These are phyloP conservation scores for Naegleria gruberi DNA, from an alignment of 208 protist genomes.

Conservation along the genomic window DNA sequence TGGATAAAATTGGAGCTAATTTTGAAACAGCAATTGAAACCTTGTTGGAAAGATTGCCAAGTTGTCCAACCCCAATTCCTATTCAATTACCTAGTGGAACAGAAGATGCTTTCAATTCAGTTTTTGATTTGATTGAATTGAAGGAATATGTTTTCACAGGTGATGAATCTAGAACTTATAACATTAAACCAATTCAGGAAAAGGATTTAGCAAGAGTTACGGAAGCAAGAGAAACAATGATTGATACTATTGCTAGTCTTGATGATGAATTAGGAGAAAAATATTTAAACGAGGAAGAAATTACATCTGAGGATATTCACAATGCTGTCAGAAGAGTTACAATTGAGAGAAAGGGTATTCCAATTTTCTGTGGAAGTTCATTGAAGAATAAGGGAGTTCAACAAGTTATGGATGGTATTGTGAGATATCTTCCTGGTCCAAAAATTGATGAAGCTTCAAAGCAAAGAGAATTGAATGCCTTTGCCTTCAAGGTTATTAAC, in stretches of 20 bases:
- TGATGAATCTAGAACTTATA: slow-evolving; percentile 38
- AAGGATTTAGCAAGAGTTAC: neutral
- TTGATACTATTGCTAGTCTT: slow-evolving; percentile 39
- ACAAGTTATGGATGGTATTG: slow-evolving; percentile 73
- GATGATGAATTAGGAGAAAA: slow-evolving; percentile 42
- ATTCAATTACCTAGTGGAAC: slow-evolving; percentile 70
- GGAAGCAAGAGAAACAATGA: slow-evolving; percentile 25
- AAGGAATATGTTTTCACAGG: slow-evolving; percentile 54
- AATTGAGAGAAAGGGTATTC: slow-evolving; percentile 46
- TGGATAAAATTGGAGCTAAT: slow-evolving; percentile 84
- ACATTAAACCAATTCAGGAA: neutral
- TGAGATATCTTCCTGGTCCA: slow-evolving; percentile 81
- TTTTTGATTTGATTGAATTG: slow-evolving; percentile 74
- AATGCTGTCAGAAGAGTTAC: slow-evolving; percentile 46
- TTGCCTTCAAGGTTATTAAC: slow-evolving; percentile 49
- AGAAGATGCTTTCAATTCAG: slow-evolving; percentile 62
- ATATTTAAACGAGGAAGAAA: slow-evolving; percentile 53
- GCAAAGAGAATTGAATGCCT: slow-evolving; percentile 13
- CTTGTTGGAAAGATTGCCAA: slow-evolving; percentile 62
- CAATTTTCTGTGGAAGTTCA: slow-evolving; percentile 77
- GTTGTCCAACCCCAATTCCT: slow-evolving; percentile 56
- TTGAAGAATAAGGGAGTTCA: slow-evolving; percentile 74
- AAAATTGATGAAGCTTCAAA: neutral
- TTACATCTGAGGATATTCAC: slow-evolving; percentile 43
- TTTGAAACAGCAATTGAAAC: slow-evolving; percentile 57